Evolutionary conservation across 2,329 filamentous ascomycete genomes (phyloP), one percentile per base, ranked within the genome.

Genomic region (Pseudohalonectria lignicola): DNA sequence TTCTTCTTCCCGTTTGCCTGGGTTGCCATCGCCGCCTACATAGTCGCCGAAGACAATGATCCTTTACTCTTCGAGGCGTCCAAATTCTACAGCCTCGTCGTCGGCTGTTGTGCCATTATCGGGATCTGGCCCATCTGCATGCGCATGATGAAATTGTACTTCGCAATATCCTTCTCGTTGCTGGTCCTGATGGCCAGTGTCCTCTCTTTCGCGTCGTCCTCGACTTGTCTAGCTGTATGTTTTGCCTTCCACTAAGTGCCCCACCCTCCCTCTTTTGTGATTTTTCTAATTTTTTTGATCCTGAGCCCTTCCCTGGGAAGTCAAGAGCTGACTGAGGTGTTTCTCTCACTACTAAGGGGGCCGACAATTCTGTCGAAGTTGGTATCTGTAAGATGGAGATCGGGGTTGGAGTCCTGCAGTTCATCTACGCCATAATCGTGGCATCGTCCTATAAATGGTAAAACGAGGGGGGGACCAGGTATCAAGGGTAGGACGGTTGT

Each of bases 61-160:
- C 30, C 31, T 5, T 28, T 36, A 7, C 15, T 43, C 15, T 7
- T 33, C 12, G 20, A 36, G 12, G 33, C 34, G 4, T 21, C 38
- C 16, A 43, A 40, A 36, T 34, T 36, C 18, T 39, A 40, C 31
- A 36, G 38, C 28, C 21, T 43, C n/a, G 33, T 39, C 13, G 25
- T 31, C 8, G 38, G 38, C 17, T 31, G 31, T 29, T 13, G 40
- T 2, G 31, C 34, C 17, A 31, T 40, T 11, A 17, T 43, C 17
- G 38, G 38, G 17, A 32, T 32, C 31, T 35, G 21, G 31, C 36
- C 25, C 7, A 30, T 20, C 11, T 34, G 41, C 23, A 28, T 23
- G 19, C 13, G 25, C 16, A 28, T 35, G 29, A 29, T 33, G 34
- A 18, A 19, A n/a, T 31, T 35, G 37, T 34, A 19, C 39, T 32